Evolutionary conservation across 805 yeast genomes (phyloP).

Genomic region (Saccharomyces kudriavzevii): DNA sequence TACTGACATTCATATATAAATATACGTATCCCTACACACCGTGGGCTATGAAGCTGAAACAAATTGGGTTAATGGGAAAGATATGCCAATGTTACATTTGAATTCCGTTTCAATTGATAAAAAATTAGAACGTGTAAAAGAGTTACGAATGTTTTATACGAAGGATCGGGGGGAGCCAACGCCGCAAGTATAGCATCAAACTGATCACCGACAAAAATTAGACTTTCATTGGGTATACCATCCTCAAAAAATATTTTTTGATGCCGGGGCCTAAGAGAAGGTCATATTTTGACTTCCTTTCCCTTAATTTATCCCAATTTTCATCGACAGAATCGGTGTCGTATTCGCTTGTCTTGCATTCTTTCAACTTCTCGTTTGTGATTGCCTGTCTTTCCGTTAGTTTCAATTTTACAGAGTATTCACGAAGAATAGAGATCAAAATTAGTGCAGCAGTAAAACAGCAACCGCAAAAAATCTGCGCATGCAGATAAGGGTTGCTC

Average conservation of each 20-base stretch:
- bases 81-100: not conserved
- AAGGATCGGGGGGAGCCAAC: not conserved
- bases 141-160: not conserved
- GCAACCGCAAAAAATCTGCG: conserved; percentile 54
- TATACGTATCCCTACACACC: not conserved
- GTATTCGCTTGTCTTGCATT: conserved; percentile 1
- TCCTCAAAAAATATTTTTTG: conserved; percentile 19
- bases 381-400: conserved; percentile 14
- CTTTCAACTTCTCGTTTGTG: conserved; percentile 7
- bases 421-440: conserved; percentile 42
- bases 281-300: conserved; percentile 13
- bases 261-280: conserved; percentile 12
- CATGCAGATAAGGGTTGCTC: conserved; percentile 43
- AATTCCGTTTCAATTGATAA: not conserved
- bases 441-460: conserved; percentile 38
- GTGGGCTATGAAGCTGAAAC: not conserved
- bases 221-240: conserved; percentile 21
- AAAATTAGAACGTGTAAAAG: not conserved
- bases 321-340: conserved; percentile 1
- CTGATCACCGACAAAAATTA: conserved; percentile 2
- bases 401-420: conserved; percentile 40
- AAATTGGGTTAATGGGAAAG: not conserved
- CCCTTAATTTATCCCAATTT: conserved; percentile 5
- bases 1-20: not conserved
- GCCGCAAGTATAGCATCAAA: not conserved